Evolutionary conservation across 1,139 yeast species (phyloP).

Genomic region (Candida sojae): DNA sequence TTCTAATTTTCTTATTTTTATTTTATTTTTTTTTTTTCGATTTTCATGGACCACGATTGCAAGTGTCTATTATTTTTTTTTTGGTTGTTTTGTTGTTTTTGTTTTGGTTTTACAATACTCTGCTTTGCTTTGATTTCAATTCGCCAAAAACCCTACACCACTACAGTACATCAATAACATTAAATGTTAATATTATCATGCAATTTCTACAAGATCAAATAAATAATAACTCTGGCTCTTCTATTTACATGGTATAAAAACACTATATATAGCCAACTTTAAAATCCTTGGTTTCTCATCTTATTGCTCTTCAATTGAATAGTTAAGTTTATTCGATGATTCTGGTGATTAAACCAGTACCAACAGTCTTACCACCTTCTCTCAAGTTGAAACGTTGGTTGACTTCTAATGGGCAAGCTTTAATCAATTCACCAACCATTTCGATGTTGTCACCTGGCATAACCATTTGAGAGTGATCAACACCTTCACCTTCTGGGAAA

Average conservation of each 20-base stretch:
- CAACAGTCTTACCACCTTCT: conserved; percentile 99
- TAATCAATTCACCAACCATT: conserved; percentile 89
- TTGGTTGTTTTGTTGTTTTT: not conserved
- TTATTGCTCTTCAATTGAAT: not conserved
- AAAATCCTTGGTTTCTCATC: not conserved
- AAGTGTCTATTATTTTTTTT: too few species aligned
- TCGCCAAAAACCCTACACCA: too few species aligned
- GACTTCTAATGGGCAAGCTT: conserved; percentile 92
- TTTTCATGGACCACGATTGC: too few species aligned
- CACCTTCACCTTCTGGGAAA: conserved; percentile 88
- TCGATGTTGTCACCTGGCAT: conserved; percentile 99
- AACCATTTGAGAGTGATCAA: conserved; percentile 84
- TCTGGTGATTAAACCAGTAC: conserved; percentile 97
- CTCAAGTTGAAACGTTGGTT: conserved; percentile 99
- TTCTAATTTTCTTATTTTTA: not conserved
- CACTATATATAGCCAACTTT: conserved; percentile 1
- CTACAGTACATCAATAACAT: too few species aligned
- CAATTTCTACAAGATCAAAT: too few species aligned
- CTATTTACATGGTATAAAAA: conserved; percentile 1
- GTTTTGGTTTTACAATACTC: not conserved
- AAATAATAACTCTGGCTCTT: not conserved
- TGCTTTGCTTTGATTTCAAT: too few species aligned
- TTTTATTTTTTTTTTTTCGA: not conserved
- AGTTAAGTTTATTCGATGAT: conserved; percentile 60
- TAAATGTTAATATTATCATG: too few species aligned